Evolutionary conservation across 2,329 filamentous ascomycete species (phyloP), one percentile per base, ranked within the genome.

Genomic region (Cercospora zeina): DNA sequence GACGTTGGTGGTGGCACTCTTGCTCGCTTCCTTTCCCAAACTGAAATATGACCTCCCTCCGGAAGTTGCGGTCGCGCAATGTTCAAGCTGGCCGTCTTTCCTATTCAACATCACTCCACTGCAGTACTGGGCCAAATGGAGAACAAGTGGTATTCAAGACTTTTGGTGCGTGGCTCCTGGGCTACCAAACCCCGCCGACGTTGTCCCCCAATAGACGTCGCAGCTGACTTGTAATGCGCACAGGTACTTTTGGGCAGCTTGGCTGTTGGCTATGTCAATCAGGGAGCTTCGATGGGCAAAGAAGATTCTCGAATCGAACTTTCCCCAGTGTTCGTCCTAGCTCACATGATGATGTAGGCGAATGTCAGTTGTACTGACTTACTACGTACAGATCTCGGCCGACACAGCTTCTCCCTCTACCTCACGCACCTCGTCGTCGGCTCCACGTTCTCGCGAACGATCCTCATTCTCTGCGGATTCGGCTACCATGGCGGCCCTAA

Each of bases 361-460:
- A n/a, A n/a, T n/a, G n/a, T n/a, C n/a, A n/a, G n/a, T n/a, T n/a
- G 5, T 1, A 53, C 45, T 50, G 27, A 21, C 0, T 49, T 24
- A n/a, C 33, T 37, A 6, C 4, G 37, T 21, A 6, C 39, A 66
- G 64, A 86, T 63, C 78, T 88, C 5, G 86, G 85, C 0, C 80
- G 81, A 50, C 79, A 87, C 61, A 87, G 84, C 0, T 89, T 83
- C 69, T 78, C 82, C 0, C 74, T 88, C 1, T 89, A 88, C 72
- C 77, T 88, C 11, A 80, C 87, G 6, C 86, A 89, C 64, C 85
- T 85, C 0, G 85, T 85, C 0, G 72, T 88, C 1, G 75, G 88
- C 0, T 82, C 78, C 76, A 79, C 78, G 0, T 57, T 88, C 1
- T 85, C 84, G 1, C 85, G 89, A 30, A 54, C 63, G 2, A 59